A percentile compares a stretch with the other conserved stretches of the same genome.
These are phyloP conservation scores for Pycnococcus provasolii DNA, from an alignment of 139 green algal species.

Conservation along the genomic window DNA sequence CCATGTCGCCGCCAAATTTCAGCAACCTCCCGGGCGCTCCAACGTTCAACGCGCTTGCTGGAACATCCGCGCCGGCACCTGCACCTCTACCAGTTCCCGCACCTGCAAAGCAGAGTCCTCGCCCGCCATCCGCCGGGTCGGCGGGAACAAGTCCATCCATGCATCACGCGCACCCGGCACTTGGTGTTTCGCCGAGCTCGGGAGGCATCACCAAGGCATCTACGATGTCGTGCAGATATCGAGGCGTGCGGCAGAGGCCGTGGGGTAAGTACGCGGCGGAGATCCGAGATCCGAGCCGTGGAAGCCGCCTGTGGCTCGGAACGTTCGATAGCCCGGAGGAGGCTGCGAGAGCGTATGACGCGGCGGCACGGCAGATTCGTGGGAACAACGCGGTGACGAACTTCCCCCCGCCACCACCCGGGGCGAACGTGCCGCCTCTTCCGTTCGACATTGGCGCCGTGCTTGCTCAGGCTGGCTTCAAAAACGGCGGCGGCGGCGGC, in stretches of 20 bases:
- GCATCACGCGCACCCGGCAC: too few species aligned
- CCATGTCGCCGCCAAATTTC: too few species aligned
- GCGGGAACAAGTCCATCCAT: too few species aligned
- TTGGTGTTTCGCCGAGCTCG: neutral
- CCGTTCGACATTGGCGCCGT: neutral
- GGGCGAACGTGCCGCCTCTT: conserved; percentile 2
- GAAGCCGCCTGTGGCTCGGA: conserved; percentile 38
- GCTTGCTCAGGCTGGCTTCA: too few species aligned
- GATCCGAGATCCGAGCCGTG: conserved; percentile 37
- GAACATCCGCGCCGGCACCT: too few species aligned
- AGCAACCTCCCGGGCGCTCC: too few species aligned
- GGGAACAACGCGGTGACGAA: conserved; percentile 75
- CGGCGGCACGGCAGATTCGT: conserved; percentile 47
- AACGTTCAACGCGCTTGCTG: too few species aligned
- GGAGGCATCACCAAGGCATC: neutral
- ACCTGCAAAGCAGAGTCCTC: too few species aligned
- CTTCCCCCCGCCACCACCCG: conserved; percentile 37
- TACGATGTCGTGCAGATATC: conserved; percentile 13
- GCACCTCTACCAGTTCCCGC: too few species aligned
- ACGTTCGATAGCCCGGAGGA: conserved; percentile 41
- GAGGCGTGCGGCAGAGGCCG: conserved; percentile 40
- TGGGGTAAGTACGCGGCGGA: conserved; percentile 47
- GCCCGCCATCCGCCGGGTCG: too few species aligned
- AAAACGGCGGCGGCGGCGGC: too few species aligned
- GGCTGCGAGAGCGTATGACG: conserved; percentile 40